phyloP scores from a whole-genome alignment of 176 grass and related monocot species.

The Poa annua region DNA sequence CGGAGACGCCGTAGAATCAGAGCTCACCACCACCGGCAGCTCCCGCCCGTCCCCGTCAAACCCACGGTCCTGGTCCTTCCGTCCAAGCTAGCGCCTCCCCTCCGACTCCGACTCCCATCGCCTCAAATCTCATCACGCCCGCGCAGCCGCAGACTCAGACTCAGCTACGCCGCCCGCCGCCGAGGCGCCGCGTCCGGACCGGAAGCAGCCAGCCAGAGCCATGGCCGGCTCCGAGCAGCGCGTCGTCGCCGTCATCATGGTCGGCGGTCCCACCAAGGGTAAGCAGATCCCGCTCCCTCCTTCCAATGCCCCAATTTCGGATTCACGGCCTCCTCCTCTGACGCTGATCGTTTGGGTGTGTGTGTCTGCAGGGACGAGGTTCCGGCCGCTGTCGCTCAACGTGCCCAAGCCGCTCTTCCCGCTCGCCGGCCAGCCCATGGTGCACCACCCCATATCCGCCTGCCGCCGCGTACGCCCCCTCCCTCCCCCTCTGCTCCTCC shows the following conservation, averaged over 20 bases:
- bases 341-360: background rate
- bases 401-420: conserved; percentile 98
- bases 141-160: background rate
- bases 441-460: conserved; percentile 91
- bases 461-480: conserved; percentile 61
- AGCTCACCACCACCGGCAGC: conserved; percentile 8
- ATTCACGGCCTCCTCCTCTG: background rate
- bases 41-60: conserved; percentile 30
- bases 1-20: background rate
- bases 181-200: conserved; percentile 24
- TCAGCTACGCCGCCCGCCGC: conserved; percentile 2
- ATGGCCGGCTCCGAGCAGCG: conserved; percentile 84
- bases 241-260: conserved; percentile 97
- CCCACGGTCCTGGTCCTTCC: conserved; percentile 35
- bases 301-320: too few species aligned
- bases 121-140: conserved; percentile 45
- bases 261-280: conserved; percentile 97
- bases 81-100: conserved; percentile 9
- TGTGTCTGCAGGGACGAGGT: conserved; percentile 73
- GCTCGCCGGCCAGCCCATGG: conserved; percentile 93
- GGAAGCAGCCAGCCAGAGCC: background rate
- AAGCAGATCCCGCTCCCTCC: conserved; percentile 39
- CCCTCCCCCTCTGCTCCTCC: background rate
- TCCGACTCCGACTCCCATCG: conserved; percentile 26
- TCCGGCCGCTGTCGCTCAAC: conserved; percentile 93